Conservation (phyloP, 1,139 yeast species). For the Ogataea hybrid region DNA sequence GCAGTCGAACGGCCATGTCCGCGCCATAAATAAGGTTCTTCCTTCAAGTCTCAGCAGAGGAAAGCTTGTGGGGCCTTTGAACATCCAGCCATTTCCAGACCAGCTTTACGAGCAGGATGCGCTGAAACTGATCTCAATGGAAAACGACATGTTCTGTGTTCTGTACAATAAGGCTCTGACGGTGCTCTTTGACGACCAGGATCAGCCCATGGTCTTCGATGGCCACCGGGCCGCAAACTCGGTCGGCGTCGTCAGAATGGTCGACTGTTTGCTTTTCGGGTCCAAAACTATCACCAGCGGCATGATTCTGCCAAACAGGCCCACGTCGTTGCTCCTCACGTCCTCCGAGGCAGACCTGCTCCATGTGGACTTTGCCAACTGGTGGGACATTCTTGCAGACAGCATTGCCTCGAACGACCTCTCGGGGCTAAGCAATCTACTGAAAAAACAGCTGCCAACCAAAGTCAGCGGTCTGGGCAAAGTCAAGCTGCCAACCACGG, state of each 20-base stretch:
- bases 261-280: conserved; percentile 19
- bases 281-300: conserved; percentile 15
- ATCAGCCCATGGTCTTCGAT: conserved; percentile 25
- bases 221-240: conserved; percentile 15
- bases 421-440: conserved; percentile 12
- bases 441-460: conserved; percentile 22
- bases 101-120: conserved; percentile 44
- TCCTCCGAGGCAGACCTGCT: conserved; percentile 21
- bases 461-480: conserved; percentile 19
- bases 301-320: conserved; percentile 20
- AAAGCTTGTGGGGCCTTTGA: conserved; percentile 44
- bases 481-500: conserved; percentile 10
- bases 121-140: conserved; percentile 30
- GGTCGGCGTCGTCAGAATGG: conserved; percentile 2
- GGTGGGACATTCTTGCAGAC: conserved; percentile 23
- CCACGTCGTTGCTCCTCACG: conserved; percentile 20
- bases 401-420: conserved; percentile 21
- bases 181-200: conserved; percentile 21
- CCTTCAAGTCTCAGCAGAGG: conserved; percentile 21
- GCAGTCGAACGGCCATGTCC: conserved; percentile 10
- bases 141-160: conserved; percentile 25
- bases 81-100: conserved; percentile 50
- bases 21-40: conserved; percentile 7
- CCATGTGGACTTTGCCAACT: conserved; percentile 28
- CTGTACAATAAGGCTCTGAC: conserved; percentile 22